Percentiles rank a stretch among this genome's conserved stretches.
Conservation (phyloP, 2,329 filamentous ascomycete species). For the Stachybotrys chartarum region DNA sequence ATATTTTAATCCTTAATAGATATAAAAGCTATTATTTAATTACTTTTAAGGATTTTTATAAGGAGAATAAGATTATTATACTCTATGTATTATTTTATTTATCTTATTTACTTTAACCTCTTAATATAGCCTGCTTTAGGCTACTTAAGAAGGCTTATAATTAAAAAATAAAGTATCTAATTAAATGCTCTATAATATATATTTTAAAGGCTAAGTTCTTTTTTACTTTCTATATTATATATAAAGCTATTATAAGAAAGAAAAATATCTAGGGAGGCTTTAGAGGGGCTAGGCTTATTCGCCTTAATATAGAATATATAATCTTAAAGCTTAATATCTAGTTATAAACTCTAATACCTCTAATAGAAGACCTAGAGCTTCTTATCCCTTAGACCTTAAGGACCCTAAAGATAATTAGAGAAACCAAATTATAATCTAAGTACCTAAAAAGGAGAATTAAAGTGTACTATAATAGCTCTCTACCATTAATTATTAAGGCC, state of each 20-base stretch:
- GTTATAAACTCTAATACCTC: background rate
- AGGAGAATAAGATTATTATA: constrained; percentile 1
- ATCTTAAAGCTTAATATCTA: background rate
- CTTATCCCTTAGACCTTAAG: too few species aligned
- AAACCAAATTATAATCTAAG: background rate
- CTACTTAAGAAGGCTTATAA: background rate
- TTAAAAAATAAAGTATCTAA: background rate
- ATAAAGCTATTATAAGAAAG: background rate
- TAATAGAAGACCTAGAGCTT: background rate
- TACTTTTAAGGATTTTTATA: background rate
- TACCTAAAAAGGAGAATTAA: too few species aligned
- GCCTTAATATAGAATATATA: background rate
- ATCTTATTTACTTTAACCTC: background rate
- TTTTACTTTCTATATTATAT: background rate
- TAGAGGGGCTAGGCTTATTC: background rate
- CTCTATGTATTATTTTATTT: background rate
- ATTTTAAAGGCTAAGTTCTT: background rate
- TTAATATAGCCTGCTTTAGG: background rate
- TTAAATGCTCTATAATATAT: background rate
- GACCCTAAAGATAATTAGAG: background rate
- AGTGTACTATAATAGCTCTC: too few species aligned
- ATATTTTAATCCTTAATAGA: constrained; percentile 3
- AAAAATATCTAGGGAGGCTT: background rate
- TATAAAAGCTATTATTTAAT: constrained; percentile 2
- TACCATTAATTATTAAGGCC: too few species aligned